Conservation (phyloP, 1,284 basidiomycete species). For the Irpex sp. region DNA sequence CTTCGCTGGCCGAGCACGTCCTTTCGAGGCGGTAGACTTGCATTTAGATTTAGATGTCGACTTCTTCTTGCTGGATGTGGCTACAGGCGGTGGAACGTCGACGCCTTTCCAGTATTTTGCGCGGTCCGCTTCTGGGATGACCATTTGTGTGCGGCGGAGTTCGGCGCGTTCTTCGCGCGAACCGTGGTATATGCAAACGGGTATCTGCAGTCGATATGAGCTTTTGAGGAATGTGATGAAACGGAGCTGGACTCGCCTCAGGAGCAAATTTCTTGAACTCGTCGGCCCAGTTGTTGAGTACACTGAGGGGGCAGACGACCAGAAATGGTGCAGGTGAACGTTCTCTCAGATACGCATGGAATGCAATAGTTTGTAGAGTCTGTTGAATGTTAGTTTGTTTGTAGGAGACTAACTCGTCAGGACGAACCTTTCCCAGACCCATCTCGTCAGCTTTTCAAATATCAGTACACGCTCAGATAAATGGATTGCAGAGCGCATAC, state of each 20-base stretch:
- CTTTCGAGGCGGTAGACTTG: neutral
- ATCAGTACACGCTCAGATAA: slow-evolving; percentile 3
- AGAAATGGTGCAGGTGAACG: slow-evolving; percentile 80
- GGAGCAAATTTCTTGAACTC: slow-evolving; percentile 89
- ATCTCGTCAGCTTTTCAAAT: slow-evolving; percentile 76
- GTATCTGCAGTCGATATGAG: slow-evolving; percentile 50
- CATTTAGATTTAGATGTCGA: neutral
- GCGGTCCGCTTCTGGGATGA: slow-evolving; percentile 9
- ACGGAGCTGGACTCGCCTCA: slow-evolving; percentile 38
- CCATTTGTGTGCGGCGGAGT: slow-evolving; percentile 43
- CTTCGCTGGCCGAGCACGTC: neutral
- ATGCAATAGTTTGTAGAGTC: slow-evolving; percentile 93
- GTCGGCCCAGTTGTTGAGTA: slow-evolving; percentile 88
- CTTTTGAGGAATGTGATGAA: no score
- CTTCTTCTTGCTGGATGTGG: slow-evolving; percentile 15
- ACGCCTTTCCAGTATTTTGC: slow-evolving; percentile 13
- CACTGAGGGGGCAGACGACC: slow-evolving; percentile 89
- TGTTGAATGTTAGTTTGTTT: slow-evolving; percentile 26
- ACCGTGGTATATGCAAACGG: slow-evolving; percentile 90
- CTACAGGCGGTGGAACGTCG: slow-evolving; percentile 12
- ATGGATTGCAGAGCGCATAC: slow-evolving; percentile 34
- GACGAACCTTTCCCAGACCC: slow-evolving; percentile 81
- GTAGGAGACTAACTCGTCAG: neutral
- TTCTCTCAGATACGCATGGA: slow-evolving; percentile 85
- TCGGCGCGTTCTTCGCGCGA: slow-evolving; percentile 73